Conservation (phyloP, 306 rosid species). For the Fragaria nilgerrensis region DNA sequence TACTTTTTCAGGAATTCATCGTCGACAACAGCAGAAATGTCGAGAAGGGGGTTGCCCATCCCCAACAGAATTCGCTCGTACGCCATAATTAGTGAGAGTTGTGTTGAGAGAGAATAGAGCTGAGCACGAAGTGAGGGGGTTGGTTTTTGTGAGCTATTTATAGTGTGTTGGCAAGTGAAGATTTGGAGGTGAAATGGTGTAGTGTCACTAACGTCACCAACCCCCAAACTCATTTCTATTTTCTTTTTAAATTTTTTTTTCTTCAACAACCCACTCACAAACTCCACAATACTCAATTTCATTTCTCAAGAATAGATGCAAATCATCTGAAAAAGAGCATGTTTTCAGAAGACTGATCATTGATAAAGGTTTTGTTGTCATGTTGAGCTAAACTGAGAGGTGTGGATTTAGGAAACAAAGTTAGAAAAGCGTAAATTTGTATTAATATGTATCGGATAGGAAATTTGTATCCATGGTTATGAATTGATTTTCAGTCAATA, state of each 20-base stretch:
- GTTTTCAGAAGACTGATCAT: no score
- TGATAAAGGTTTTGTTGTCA: no score
- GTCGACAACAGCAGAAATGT: conserved; percentile 75
- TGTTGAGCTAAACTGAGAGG: no score
- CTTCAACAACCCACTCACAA: conserved; percentile 1
- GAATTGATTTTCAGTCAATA: no score
- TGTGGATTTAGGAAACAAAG: no score
- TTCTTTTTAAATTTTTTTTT: not conserved
- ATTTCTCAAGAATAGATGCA: no score
- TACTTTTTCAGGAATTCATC: conserved; percentile 64
- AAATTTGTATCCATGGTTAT: no score
- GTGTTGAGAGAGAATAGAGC: not conserved
- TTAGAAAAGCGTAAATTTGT: no score
- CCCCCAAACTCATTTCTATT: not conserved
- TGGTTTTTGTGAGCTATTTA: not conserved
- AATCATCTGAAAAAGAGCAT: no score
- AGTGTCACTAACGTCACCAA: conserved; percentile 5
- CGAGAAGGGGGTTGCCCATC: conserved; percentile 94
- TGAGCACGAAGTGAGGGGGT: not conserved
- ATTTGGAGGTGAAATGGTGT: no score
- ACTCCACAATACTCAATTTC: no score
- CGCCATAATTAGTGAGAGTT: conserved; percentile 41
- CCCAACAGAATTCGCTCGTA: conserved; percentile 70
- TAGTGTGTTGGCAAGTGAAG: not conserved
- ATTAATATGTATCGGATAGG: no score